Evolutionary conservation across 345 rosid species (phyloP).

Genomic region (Syzygium oleosum): DNA sequence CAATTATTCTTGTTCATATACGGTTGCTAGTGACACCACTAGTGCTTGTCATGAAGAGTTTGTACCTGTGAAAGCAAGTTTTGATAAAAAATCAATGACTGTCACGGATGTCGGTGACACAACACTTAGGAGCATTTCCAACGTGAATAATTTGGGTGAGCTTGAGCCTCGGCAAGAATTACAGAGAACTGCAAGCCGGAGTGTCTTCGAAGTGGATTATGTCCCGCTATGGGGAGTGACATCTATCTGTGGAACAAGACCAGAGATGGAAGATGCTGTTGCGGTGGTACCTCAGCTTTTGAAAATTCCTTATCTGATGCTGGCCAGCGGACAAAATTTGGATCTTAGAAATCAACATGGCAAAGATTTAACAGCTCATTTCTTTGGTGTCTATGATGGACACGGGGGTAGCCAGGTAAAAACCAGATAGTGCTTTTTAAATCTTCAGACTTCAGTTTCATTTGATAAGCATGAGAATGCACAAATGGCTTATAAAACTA

Average conservation of each 20-base stretch:
- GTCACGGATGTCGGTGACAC: background rate
- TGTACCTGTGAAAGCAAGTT: slow-evolving; percentile 10
- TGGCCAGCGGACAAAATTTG: background rate
- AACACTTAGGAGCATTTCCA: background rate
- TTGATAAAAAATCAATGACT: slow-evolving; percentile 1
- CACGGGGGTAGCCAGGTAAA: slow-evolving; percentile 76
- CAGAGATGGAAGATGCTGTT: slow-evolving; percentile 80
- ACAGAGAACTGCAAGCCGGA: slow-evolving; percentile 18
- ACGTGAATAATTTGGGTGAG: background rate
- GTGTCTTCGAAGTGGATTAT: slow-evolving; percentile 11
- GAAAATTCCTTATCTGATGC: slow-evolving; percentile 20
- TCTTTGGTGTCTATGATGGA: slow-evolving; percentile 78
- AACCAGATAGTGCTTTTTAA: background rate
- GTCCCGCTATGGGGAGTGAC: slow-evolving; percentile 52
- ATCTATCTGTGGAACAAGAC: slow-evolving; percentile 58
- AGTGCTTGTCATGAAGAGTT: slow-evolving; percentile 1
- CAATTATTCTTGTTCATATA: slow-evolving; percentile 7
- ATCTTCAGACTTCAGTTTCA: background rate
- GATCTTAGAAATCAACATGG: slow-evolving; percentile 2
- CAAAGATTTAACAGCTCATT: slow-evolving; percentile 14
- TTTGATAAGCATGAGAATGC: background rate
- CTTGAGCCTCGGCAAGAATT: background rate
- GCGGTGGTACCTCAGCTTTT: slow-evolving; percentile 40
- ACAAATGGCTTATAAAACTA: background rate
- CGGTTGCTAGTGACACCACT: slow-evolving; percentile 1